Evolutionary conservation across 495 filamentous ascomycete genomes (phyloP), one percentile per base, ranked within the genome.

Genomic region (Aspergillus cristatus): DNA sequence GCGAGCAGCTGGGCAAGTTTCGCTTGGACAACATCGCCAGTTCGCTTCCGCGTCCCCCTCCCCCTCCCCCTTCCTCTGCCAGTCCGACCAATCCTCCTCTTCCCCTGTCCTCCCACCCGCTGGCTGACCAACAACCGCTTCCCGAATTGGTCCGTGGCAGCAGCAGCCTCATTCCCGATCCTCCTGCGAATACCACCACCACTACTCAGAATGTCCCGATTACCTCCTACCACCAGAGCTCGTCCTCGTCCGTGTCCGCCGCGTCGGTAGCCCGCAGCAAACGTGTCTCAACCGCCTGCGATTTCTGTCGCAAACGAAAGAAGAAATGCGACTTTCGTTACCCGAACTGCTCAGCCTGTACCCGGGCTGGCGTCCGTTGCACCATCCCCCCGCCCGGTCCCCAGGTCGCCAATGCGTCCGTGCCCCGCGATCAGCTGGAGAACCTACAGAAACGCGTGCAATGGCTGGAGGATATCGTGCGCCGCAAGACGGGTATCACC

Each of bases 321-420:
- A 74, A 71, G 34, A 71, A 72, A 54, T 74, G 70, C 46, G 70
- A 74, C 40, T 71, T 72, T 36, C 60, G 63, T 24, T 74, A 72
- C 29, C 70, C 70, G 20, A 71, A 68, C 41, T 74, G 70, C 40
- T 65, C 68, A 13, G 67, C 69, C 12, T 74, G 70, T 37, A 63
- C 63, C 7, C 66, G 68, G 28, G 69, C 69, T 28, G 64, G 68
- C 6, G 67, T 74, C 13, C 65, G 68, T 34, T 74, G 70, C 39
- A 68, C 64, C 31, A 63, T 68, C 18, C 61, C 63, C 10, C 63
- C 64, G 2, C 61, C 62, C 4, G 62, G 64, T 3, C 62, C 61
- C 10, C 61, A 66, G 35, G 56, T 65, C 36, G 60, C 63, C 28
- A 62, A 45, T 37, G 53, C 59, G 29, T 63, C 65, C 17, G 63